These are phyloP conservation scores for Aureobasidium sp. DNA, from an alignment of 2,329 filamentous ascomycete species.

Conservation along the genomic window DNA sequence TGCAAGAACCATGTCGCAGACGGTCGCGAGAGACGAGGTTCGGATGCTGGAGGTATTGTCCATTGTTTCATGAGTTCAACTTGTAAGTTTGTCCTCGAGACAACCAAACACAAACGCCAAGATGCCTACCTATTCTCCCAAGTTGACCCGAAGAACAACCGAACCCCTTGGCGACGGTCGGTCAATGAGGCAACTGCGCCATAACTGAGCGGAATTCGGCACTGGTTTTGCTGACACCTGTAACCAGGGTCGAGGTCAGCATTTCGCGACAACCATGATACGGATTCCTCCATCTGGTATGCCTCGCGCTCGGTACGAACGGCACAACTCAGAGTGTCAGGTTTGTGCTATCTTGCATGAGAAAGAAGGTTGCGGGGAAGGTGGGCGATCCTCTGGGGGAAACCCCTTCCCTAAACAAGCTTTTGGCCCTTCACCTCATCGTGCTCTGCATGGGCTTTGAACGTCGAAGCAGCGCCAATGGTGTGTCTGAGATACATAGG, in stretches of 20 bases:
- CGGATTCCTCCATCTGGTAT: too few species aligned
- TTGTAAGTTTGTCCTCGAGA: neutral
- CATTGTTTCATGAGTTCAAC: neutral
- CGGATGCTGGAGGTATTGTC: neutral
- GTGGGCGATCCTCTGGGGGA: neutral
- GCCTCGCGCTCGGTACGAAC: neutral
- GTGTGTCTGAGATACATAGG: neutral
- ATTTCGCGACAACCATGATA: too few species aligned
- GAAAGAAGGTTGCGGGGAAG: neutral
- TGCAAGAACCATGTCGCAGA: too few species aligned
- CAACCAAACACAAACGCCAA: neutral
- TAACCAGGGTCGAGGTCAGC: too few species aligned
- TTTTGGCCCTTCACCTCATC: neutral
- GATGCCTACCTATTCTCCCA: neutral
- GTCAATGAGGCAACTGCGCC: too few species aligned
- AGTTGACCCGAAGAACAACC: neutral
- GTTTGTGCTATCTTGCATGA: too few species aligned
- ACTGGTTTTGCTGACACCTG: too few species aligned
- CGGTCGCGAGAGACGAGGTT: too few species aligned
- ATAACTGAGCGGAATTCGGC: too few species aligned
- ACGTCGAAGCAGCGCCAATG: neutral
- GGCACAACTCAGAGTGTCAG: neutral
- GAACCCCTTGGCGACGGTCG: neutral
- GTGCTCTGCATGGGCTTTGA: neutral
- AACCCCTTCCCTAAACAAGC: neutral